These are phyloP conservation scores for Zygosaccharomyces siamensis DNA, from an alignment of 805 yeast genomes.

Conservation along the genomic window DNA sequence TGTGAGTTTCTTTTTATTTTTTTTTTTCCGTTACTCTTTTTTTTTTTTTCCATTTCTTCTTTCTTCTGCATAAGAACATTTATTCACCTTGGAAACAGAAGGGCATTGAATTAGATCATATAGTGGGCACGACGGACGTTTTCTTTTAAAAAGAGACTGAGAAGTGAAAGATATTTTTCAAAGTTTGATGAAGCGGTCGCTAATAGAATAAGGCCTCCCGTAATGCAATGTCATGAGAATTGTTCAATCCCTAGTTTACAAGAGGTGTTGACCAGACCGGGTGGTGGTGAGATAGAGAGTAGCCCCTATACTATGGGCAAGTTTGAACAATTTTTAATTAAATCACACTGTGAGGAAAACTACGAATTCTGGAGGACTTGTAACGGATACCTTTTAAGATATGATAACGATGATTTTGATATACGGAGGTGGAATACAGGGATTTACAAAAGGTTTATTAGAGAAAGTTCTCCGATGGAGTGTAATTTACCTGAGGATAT, in stretches of 20 bases:
- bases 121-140: too few species aligned
- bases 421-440: slow-evolving; percentile 21
- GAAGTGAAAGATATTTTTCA: neutral
- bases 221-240: neutral
- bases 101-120: neutral
- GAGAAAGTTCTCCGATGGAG: slow-evolving; percentile 27
- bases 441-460: slow-evolving; percentile 24
- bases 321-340: slow-evolving; percentile 23
- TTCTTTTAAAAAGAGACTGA: neutral
- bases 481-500: slow-evolving; percentile 31
- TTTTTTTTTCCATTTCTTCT: too few species aligned
- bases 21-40: neutral
- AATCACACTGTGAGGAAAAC: slow-evolving; percentile 33
- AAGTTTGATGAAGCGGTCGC: neutral
- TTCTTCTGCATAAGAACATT: neutral
- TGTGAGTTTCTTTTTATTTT: neutral
- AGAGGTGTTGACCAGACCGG: neutral
- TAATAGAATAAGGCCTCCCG: neutral
- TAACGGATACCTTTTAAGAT: slow-evolving; percentile 9
- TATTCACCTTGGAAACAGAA: neutral
- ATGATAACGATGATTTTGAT: slow-evolving; percentile 10
- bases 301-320: slow-evolving; percentile 17
- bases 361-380: slow-evolving; percentile 23
- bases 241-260: slow-evolving; percentile 1
- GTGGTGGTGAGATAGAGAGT: neutral